phyloP scores from a whole-genome alignment of 495 filamentous ascomycete genomes.

The Sabuloglossum arenarium region DNA sequence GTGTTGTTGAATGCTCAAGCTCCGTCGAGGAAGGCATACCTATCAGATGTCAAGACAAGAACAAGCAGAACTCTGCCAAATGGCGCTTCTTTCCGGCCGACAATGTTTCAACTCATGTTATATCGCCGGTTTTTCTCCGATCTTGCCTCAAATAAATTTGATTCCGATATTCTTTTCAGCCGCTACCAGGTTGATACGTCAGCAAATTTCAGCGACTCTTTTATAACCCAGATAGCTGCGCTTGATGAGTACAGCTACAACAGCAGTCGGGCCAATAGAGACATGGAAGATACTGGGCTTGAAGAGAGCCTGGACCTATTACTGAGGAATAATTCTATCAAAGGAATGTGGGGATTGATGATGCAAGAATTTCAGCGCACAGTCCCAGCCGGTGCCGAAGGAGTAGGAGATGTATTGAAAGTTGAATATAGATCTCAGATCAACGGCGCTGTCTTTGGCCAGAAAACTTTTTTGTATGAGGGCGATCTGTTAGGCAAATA shows the following conservation, averaged over 20 bases:
- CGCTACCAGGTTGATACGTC: constrained; percentile 47
- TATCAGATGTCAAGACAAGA: constrained; percentile 82
- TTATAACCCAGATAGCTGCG: constrained; percentile 56
- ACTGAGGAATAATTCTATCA: constrained; percentile 35
- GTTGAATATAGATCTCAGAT: constrained; percentile 37
- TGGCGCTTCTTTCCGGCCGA: constrained; percentile 47
- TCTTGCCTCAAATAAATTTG: constrained; percentile 48
- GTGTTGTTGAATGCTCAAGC: neutral
- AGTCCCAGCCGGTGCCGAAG: constrained; percentile 29
- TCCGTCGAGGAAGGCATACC: constrained; percentile 30
- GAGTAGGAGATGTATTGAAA: constrained; percentile 33
- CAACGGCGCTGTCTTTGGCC: constrained; percentile 38
- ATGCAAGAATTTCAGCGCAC: constrained; percentile 34
- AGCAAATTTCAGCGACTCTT: constrained; percentile 49
- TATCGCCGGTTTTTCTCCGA: constrained; percentile 73
- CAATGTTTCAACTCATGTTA: constrained; percentile 70
- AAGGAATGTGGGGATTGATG: constrained; percentile 44
- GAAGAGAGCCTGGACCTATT: constrained; percentile 24
- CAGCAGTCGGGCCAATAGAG: neutral
- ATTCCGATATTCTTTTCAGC: constrained; percentile 40
- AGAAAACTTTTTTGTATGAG: constrained; percentile 49
- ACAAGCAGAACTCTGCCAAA: constrained; percentile 31
- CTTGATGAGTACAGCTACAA: constrained; percentile 16
- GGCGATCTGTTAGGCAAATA: constrained; percentile 38
- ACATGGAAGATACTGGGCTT: neutral